Base-by-base conservation (phyloP, 2,329 filamentous ascomycete species). In the Endoconidiophora laricicola region DNA sequence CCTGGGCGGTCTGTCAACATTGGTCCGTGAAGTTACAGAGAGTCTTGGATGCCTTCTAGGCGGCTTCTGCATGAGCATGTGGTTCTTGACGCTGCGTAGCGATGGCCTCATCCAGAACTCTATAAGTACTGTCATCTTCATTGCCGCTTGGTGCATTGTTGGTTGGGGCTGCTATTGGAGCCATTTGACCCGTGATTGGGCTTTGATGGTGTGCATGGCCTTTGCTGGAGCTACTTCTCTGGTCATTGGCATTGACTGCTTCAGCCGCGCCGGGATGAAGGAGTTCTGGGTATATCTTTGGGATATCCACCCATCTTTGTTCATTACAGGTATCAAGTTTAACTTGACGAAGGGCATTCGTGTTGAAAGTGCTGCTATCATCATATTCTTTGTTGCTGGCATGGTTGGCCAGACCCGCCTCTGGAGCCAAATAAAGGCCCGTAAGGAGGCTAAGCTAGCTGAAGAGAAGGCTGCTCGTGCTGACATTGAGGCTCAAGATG, bases 271-370 rank as follows among this genome's bases (percentile, higher is more conserved):
- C n/a, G 90, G 90, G 0, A 68, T 94, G 58, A 95, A 94, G 63
- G 90, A 96, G 62, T 95, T 95, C 57, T 96, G 90, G 90, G 74
- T 86, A 4, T 96, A 93, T 61, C 72, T 94, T 37, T 96, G 90
- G 90, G 69, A 68, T 43, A 65, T 96, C 38, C 95, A 95, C 62
- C 69, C 78, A 40, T 72, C 83, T 46, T 68, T 87, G 0, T 96
- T 96, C 58, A 66, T 86, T 2, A 74, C 77, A 37, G 82, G 83
- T 1, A 70, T 72, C 44, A 86, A 83, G 0, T 96, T 94, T 60
- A 90, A 90, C 0, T 67, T 94, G 10, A 95, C 86, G 0, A 83
- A 80, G 57, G 86, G 85, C 2, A 91, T 95, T 50, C 78, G 79
- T 38, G 88, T 91, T 12, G 90, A 96, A 61, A 76, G 86, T 26